Conservation (phyloP, 2,329 filamentous ascomycete species). For the Myriosclerotinia scirpicola region DNA sequence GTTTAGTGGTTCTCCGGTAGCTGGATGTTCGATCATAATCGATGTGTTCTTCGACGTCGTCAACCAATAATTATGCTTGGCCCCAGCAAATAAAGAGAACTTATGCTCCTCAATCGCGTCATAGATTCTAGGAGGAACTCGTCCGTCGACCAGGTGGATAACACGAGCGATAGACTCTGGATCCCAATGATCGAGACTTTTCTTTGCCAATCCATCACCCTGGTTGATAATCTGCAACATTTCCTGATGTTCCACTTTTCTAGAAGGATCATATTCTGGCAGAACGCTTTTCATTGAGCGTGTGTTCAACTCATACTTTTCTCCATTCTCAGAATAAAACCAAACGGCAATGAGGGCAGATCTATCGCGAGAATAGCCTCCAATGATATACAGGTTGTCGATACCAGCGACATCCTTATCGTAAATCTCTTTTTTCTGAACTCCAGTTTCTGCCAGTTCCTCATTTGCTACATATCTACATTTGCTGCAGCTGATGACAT, state of each 20-base stretch:
- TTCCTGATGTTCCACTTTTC: background rate
- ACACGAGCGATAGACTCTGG: background rate
- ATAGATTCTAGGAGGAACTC: background rate
- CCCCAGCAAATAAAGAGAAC: background rate
- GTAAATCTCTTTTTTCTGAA: background rate
- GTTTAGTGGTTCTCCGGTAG: constrained; percentile 52
- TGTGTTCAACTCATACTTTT: constrained; percentile 49
- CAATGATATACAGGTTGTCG: constrained; percentile 48
- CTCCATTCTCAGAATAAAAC: constrained; percentile 37
- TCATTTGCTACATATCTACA: constrained; percentile 84
- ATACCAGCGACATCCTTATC: background rate
- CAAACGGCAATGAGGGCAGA: constrained; percentile 68
- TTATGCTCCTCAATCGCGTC: background rate
- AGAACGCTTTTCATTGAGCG: constrained; percentile 66
- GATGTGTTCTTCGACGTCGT: background rate
- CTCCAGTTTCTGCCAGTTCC: constrained; percentile 64
- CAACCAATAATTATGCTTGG: constrained; percentile 14
- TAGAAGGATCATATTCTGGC: constrained; percentile 68
- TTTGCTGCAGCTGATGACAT: constrained; percentile 69
- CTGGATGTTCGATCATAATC: constrained; percentile 40
- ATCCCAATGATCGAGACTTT: background rate
- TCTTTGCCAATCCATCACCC: background rate
- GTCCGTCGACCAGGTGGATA: constrained; percentile 7
- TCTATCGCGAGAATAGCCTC: constrained; percentile 66
- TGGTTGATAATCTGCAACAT: background rate